Conservation (phyloP, 73 alveolate genomes). For the Halteria grandinella region DNA sequence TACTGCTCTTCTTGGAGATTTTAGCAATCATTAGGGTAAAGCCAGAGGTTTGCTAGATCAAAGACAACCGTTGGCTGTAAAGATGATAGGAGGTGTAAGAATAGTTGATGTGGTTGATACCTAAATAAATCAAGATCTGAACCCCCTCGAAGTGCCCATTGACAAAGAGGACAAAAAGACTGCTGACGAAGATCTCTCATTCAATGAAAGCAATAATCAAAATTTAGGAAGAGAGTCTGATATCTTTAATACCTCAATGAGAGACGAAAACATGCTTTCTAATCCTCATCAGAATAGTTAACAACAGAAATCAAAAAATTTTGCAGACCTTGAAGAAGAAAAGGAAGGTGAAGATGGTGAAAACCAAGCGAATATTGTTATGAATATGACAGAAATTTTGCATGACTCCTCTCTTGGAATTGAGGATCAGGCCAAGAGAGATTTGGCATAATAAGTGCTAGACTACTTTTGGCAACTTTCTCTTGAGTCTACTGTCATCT, state of each 20-base stretch:
- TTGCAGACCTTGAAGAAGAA: slow-evolving; percentile 33
- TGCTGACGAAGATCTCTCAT: slow-evolving; percentile 61
- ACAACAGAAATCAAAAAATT: background rate
- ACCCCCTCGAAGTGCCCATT: slow-evolving; percentile 47
- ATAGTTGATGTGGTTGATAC: too few species aligned
- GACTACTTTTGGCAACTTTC: slow-evolving; percentile 66
- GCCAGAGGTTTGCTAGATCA: too few species aligned
- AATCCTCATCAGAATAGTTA: background rate
- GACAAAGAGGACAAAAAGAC: slow-evolving; percentile 59
- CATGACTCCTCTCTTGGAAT: slow-evolving; percentile 18
- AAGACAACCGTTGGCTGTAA: too few species aligned
- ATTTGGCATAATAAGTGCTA: slow-evolving; percentile 27
- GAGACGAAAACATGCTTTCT: slow-evolving; percentile 13
- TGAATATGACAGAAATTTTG: background rate
- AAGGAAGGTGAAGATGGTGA: slow-evolving; percentile 24
- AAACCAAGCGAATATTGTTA: background rate
- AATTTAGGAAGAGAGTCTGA: slow-evolving; percentile 1
- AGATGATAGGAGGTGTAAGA: too few species aligned
- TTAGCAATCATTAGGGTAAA: too few species aligned
- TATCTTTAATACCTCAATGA: background rate
- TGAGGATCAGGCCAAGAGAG: slow-evolving; percentile 24
- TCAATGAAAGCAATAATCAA: slow-evolving; percentile 15
- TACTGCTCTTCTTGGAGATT: too few species aligned
- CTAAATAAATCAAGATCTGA: too few species aligned
- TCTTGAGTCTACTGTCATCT: slow-evolving; percentile 31